Evolutionary conservation across 2,329 filamentous ascomycete species (phyloP).

Genomic region (Penicillium digitatum): DNA sequence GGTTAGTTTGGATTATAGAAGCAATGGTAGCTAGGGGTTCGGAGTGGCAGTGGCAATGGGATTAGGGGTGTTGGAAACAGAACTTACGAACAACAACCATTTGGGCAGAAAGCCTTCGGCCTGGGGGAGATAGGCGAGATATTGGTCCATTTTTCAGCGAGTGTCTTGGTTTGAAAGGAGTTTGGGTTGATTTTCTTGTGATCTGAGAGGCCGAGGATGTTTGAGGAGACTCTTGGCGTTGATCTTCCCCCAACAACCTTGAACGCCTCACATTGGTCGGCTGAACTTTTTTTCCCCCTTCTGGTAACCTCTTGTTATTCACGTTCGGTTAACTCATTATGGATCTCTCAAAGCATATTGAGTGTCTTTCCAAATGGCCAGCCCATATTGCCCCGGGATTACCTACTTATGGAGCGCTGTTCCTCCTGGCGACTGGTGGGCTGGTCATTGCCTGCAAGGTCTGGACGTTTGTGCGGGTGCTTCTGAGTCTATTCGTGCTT

Average conservation of each 20-base stretch:
- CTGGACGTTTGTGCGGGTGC: slow-evolving; percentile 57
- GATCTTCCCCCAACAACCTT: slow-evolving; percentile 23
- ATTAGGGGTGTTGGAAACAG: neutral
- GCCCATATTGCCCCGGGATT: slow-evolving; percentile 35
- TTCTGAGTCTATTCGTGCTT: slow-evolving; percentile 67
- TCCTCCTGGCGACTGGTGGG: slow-evolving; percentile 51
- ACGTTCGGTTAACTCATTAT: slow-evolving; percentile 19
- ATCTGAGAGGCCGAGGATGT: slow-evolving; percentile 20
- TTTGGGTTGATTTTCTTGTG: slow-evolving; percentile 2
- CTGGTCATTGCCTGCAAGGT: slow-evolving; percentile 56
- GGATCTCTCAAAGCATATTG: slow-evolving; percentile 32
- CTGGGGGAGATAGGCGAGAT: slow-evolving; percentile 34
- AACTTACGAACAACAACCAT: slow-evolving; percentile 61
- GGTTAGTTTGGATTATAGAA: slow-evolving; percentile 5
- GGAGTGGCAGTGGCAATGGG: neutral
- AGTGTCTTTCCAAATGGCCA: slow-evolving; percentile 35
- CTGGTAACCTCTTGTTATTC: neutral
- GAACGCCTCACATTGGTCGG: slow-evolving; percentile 6
- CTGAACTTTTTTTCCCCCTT: slow-evolving; percentile 10
- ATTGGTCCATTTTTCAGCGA: slow-evolving; percentile 24
- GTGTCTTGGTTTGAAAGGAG: neutral
- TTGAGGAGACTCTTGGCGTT: slow-evolving; percentile 21
- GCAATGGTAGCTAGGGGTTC: neutral
- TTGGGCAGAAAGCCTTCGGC: slow-evolving; percentile 56
- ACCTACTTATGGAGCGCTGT: slow-evolving; percentile 35